phyloP scores from a whole-genome alignment of 352 stramenopile species.

The Peronospora farinosa region DNA sequence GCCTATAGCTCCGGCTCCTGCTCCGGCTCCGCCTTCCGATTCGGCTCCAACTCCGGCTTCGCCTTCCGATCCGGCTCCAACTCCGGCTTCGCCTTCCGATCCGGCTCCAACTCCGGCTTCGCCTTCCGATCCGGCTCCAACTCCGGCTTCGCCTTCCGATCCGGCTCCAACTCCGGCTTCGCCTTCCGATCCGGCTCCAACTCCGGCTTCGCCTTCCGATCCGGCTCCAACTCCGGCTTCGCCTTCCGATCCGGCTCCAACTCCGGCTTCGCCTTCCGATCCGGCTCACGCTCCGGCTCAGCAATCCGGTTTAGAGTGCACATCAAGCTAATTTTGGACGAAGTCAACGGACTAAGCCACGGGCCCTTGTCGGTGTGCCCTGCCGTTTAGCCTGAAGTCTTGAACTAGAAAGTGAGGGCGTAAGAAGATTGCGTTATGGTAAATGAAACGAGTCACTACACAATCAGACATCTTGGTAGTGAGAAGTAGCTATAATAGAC shows the following conservation, averaged over 20 bases:
- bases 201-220: constrained; percentile 6
- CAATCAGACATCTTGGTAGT: no score
- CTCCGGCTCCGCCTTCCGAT: constrained; percentile 1
- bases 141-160: constrained; percentile 7
- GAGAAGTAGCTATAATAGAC: no score
- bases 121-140: constrained; percentile 1
- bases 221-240: constrained; percentile 4
- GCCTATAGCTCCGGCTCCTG: constrained; percentile 4
- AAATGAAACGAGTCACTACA: no score
- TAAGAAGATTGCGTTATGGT: no score
- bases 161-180: constrained; percentile 4
- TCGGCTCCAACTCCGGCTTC: no score
- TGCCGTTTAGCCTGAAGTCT: no score
- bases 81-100: constrained; percentile 6
- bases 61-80: neutral
- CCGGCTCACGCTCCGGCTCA: constrained; percentile 5
- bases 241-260: constrained; percentile 1
- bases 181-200: neutral
- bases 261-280: constrained; percentile 7
- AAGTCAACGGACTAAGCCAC: no score
- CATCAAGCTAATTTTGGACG: no score
- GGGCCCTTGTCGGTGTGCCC: no score
- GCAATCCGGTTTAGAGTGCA: neutral
- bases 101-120: constrained; percentile 4
- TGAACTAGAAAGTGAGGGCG: no score